phyloP scores from a whole-genome alignment of 805 yeast species.

The Candida hungchunana region DNA sequence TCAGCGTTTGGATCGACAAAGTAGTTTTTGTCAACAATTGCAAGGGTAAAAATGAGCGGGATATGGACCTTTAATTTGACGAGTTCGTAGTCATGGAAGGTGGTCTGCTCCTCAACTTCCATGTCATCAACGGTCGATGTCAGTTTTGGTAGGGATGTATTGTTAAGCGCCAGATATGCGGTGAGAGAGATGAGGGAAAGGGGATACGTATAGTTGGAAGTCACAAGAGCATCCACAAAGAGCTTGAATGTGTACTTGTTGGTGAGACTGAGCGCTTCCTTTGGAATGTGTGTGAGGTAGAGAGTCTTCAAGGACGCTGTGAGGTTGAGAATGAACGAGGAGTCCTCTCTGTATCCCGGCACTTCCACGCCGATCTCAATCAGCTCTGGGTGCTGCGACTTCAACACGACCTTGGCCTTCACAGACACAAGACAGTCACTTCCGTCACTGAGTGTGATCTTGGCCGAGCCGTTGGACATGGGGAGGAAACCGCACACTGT shows the following conservation, averaged over 20 bases:
- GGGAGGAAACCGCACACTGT: conserved; percentile 79
- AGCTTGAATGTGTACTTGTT: conserved; percentile 72
- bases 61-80: conserved; percentile 59
- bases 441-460: conserved; percentile 84
- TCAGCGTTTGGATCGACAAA: conserved; percentile 84
- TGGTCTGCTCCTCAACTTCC: conserved; percentile 78
- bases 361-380: conserved; percentile 77
- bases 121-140: conserved; percentile 62
- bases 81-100: conserved; percentile 81
- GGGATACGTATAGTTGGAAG: conserved; percentile 78
- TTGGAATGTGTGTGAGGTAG: conserved; percentile 49
- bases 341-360: conserved; percentile 78
- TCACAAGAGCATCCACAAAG: conserved; percentile 73
- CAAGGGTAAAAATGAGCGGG: conserved; percentile 73
- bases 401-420: conserved; percentile 73
- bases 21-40: conserved; percentile 61
- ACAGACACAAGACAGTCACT: conserved; percentile 90
- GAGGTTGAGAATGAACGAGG: conserved; percentile 60
- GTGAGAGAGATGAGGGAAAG: conserved; percentile 77
- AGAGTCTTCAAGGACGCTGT: conserved; percentile 56
- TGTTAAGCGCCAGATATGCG: conserved; percentile 72
- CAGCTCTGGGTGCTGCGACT: conserved; percentile 40
- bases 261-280: conserved; percentile 54
- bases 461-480: conserved; percentile 87
- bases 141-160: conserved; percentile 71